These are phyloP conservation scores for Solanum neorickii DNA, from an alignment of 257 asterid genomes.

Conservation along the genomic window DNA sequence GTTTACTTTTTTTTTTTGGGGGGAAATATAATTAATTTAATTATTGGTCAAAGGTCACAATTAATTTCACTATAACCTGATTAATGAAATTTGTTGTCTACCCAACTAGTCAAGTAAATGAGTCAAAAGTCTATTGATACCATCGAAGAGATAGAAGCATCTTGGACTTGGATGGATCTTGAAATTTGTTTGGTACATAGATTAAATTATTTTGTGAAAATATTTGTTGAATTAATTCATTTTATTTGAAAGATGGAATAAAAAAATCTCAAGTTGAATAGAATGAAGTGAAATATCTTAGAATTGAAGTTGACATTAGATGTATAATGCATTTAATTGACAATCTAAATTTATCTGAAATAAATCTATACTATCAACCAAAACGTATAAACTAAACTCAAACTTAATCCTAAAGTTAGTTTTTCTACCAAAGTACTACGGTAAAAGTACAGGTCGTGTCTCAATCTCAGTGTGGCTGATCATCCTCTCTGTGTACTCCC, in stretches of 20 bases:
- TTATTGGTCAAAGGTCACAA: background rate
- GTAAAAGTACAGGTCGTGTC: background rate
- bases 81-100: background rate
- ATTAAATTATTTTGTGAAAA: background rate
- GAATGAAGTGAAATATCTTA: background rate
- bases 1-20: background rate
- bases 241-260: background rate
- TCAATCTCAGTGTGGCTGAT: background rate
- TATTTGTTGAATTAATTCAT: background rate
- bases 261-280: background rate
- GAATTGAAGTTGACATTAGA: background rate
- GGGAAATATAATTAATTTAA: background rate
- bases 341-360: too few species aligned
- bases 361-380: too few species aligned
- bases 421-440: background rate
- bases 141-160: background rate
- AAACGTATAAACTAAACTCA: background rate
- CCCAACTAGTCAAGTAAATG: background rate
- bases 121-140: background rate
- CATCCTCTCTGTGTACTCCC: background rate
- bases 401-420: background rate
- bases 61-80: background rate
- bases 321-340: background rate
- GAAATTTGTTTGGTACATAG: too few species aligned
- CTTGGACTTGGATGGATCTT: background rate